Evolutionary conservation across 169 alveolate genomes (phyloP).

Genomic region (Plasmodium fragile): DNA sequence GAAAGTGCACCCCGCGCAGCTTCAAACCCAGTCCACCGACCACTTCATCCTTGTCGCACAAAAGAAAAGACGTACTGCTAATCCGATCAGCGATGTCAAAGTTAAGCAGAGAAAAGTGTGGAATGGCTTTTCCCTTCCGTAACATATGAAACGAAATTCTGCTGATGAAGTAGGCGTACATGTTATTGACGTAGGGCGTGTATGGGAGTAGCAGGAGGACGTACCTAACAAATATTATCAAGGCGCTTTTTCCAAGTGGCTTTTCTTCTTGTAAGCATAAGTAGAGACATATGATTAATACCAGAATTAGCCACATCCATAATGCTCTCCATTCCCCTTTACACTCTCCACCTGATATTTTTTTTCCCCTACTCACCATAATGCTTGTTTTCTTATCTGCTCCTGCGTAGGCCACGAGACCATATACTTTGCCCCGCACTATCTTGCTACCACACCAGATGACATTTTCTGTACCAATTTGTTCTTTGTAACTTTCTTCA

Average conservation of each 20-base stretch:
- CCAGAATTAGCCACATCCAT: background rate
- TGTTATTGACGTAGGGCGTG: constrained; percentile 12
- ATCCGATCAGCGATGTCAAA: constrained; percentile 1
- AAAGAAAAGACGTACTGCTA: constrained; percentile 18
- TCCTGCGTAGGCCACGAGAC: constrained; percentile 44
- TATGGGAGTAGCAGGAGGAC: constrained; percentile 7
- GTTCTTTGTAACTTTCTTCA: constrained; percentile 11
- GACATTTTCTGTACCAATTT: constrained; percentile 26
- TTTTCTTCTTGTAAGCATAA: background rate
- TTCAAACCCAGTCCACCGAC: background rate
- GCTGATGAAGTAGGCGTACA: background rate
- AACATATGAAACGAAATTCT: background rate
- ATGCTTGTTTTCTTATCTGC: constrained; percentile 24
- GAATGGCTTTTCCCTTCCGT: background rate
- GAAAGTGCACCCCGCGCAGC: constrained; percentile 12
- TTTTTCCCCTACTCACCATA: background rate
- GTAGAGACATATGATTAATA: background rate
- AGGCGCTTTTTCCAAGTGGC: background rate
- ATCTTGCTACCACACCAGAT: constrained; percentile 26
- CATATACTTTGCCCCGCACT: constrained; percentile 31
- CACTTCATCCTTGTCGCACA: constrained; percentile 25
- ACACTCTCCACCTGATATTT: constrained; percentile 1
- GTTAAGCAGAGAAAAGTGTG: background rate
- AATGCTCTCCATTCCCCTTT: background rate
- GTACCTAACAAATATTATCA: constrained; percentile 4